Percentiles rank a stretch among this genome's conserved stretches.
phyloP scores from a whole-genome alignment of 768 basidiomycete genomes.

The Suillus americanus region DNA sequence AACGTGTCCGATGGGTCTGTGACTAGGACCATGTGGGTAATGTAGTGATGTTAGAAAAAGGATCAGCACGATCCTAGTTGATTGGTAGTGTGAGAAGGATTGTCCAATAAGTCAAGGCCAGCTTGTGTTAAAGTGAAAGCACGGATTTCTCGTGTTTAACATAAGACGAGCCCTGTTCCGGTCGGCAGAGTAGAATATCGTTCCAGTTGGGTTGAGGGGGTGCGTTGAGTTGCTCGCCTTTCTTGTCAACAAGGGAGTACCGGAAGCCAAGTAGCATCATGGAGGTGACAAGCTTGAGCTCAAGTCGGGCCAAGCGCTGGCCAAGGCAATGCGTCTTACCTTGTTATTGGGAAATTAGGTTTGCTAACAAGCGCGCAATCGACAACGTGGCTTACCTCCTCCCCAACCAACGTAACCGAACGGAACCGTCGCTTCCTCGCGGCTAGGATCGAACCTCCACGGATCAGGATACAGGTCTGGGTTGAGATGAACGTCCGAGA shows the following conservation, averaged over 20 bases:
- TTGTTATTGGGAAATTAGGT: slow-evolving; percentile 28
- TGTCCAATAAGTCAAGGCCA: slow-evolving; percentile 24
- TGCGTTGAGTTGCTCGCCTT: slow-evolving; percentile 42
- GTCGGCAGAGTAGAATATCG: slow-evolving; percentile 68
- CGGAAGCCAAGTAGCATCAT: slow-evolving; percentile 67
- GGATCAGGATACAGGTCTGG: slow-evolving; percentile 72
- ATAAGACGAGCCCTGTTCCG: slow-evolving; percentile 52
- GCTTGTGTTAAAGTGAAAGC: slow-evolving; percentile 20
- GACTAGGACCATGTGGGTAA: not conserved
- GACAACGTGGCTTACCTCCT: slow-evolving; percentile 51
- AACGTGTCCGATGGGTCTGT: not conserved
- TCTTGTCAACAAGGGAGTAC: slow-evolving; percentile 54
- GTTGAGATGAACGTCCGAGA: slow-evolving; percentile 77
- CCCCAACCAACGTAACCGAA: slow-evolving; percentile 78
- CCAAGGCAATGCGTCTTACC: slow-evolving; percentile 73
- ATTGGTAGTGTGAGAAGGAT: not conserved
- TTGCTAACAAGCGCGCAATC: slow-evolving; percentile 18
- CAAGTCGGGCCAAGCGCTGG: slow-evolving; percentile 70
- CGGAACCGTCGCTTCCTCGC: slow-evolving; percentile 48
- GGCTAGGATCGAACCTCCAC: slow-evolving; percentile 71
- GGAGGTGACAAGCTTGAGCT: slow-evolving; percentile 69
- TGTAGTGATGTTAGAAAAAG: slow-evolving; percentile 8
- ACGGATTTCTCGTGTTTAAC: slow-evolving; percentile 41
- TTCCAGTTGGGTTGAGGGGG: slow-evolving; percentile 76
- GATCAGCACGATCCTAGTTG: slow-evolving; percentile 11